These are phyloP conservation scores for Apiospora saccharicola DNA, from an alignment of 2,329 filamentous ascomycete species.

Conservation along the genomic window DNA sequence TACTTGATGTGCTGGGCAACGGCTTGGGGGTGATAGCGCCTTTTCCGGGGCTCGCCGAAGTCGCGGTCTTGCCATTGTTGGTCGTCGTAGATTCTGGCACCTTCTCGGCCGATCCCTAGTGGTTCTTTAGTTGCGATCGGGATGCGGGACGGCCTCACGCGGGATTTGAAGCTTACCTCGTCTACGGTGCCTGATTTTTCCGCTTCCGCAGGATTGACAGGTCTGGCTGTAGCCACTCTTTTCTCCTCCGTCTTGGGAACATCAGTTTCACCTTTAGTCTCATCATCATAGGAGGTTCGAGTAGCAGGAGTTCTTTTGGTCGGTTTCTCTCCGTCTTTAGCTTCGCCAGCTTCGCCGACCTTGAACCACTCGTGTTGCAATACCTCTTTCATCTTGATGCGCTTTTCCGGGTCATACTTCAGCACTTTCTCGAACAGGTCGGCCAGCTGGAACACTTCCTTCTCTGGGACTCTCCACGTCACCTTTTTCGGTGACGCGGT, in stretches of 20 bases:
- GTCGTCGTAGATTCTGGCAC: background rate
- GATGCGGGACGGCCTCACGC: background rate
- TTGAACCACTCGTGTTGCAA: constrained; percentile 24
- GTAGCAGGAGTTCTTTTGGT: background rate
- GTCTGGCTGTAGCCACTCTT: background rate
- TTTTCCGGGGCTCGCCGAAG: background rate
- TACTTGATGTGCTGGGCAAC: background rate
- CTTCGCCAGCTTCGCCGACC: background rate
- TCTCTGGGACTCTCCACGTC: constrained; percentile 12
- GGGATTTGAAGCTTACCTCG: background rate
- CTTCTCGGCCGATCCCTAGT: background rate
- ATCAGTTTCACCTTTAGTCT: background rate
- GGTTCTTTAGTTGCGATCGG: background rate
- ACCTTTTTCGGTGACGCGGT: background rate
- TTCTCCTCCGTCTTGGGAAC: background rate
- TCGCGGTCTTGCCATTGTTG: background rate
- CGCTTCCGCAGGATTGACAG: background rate
- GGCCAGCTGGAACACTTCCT: constrained; percentile 20
- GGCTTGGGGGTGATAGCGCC: background rate
- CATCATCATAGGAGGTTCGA: no score
- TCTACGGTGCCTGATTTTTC: background rate
- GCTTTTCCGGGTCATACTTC: constrained; percentile 7
- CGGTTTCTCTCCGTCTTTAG: background rate
- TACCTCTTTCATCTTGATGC: constrained; percentile 12
- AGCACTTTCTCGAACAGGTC: constrained; percentile 15